phyloP scores from a whole-genome alignment of 2,329 filamentous ascomycete genomes.

The Zymoseptoria pseudotritici region DNA sequence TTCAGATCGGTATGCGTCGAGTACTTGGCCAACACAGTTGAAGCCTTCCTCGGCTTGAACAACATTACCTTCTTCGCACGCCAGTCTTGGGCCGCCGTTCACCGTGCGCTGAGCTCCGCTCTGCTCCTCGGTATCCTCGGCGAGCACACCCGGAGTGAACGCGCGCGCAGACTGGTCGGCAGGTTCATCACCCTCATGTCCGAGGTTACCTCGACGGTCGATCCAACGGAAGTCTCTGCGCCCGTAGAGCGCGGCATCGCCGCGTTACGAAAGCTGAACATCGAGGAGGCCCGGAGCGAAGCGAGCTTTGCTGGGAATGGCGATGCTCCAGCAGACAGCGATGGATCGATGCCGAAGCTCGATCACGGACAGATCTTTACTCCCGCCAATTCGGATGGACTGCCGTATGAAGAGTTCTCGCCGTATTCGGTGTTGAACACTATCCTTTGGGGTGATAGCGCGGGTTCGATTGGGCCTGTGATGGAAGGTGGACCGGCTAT shows the following conservation, averaged over 20 bases:
- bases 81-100: constrained; percentile 30
- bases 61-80: constrained; percentile 39
- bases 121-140: constrained; percentile 34
- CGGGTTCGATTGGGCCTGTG: background rate
- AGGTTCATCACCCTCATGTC: constrained; percentile 41
- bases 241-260: constrained; percentile 42
- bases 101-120: constrained; percentile 35
- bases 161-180: constrained; percentile 38
- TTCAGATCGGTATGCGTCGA: constrained; percentile 50
- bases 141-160: constrained; percentile 40
- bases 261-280: constrained; percentile 38
- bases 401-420: constrained; percentile 31
- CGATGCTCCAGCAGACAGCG: constrained; percentile 3
- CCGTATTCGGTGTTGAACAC: constrained; percentile 44
- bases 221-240: constrained; percentile 41
- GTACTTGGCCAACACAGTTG: constrained; percentile 49
- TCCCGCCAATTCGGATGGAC: constrained; percentile 22
- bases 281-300: constrained; percentile 12
- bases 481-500: background rate
- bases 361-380: constrained; percentile 22
- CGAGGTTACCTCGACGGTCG: constrained; percentile 41
- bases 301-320: background rate
- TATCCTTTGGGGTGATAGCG: constrained; percentile 32
- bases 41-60: constrained; percentile 54
- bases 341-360: constrained; percentile 13